A percentile compares a stretch with the other conserved stretches of the same genome.
Evolutionary conservation across 352 stramenopile species (phyloP).

Genomic region (Phytophthora uliginosa): DNA sequence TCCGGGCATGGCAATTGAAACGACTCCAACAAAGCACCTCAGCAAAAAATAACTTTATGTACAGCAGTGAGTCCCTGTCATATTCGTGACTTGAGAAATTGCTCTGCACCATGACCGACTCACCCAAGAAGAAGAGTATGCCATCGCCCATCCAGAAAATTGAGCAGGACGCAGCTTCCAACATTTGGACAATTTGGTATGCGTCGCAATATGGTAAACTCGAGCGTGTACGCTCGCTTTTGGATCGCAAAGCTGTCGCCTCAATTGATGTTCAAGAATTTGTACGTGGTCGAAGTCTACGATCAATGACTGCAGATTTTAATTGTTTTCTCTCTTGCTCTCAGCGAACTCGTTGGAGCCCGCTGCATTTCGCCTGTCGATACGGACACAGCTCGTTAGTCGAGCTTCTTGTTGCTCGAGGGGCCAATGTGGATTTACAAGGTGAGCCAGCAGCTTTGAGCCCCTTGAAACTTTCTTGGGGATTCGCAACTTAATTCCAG

Average conservation of each 20-base stretch:
- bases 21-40: constrained; percentile 15
- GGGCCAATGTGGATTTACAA: constrained; percentile 52
- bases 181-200: constrained; percentile 85
- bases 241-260: constrained; percentile 47
- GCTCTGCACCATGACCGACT: constrained; percentile 12
- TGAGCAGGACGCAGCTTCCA: constrained; percentile 20
- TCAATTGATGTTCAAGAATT: constrained; percentile 66
- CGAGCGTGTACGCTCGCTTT: constrained; percentile 58
- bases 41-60: constrained; percentile 38
- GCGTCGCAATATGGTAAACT: constrained; percentile 67
- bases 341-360: constrained; percentile 66
- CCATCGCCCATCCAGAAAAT: constrained; percentile 38
- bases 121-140: constrained; percentile 27
- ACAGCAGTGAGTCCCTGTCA: too few species aligned
- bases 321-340: constrained; percentile 4
- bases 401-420: constrained; percentile 55
- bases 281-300: constrained; percentile 33
- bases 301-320: not conserved
- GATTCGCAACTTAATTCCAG: not conserved
- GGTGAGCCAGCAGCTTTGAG: constrained; percentile 32
- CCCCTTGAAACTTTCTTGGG: not conserved
- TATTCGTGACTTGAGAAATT: not conserved
- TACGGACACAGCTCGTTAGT: constrained; percentile 61
- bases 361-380: constrained; percentile 70
- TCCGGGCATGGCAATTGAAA: constrained; percentile 25